These are phyloP conservation scores for Protea cynaroides DNA, from an alignment of 164 flowering plant species.

Conservation along the genomic window DNA sequence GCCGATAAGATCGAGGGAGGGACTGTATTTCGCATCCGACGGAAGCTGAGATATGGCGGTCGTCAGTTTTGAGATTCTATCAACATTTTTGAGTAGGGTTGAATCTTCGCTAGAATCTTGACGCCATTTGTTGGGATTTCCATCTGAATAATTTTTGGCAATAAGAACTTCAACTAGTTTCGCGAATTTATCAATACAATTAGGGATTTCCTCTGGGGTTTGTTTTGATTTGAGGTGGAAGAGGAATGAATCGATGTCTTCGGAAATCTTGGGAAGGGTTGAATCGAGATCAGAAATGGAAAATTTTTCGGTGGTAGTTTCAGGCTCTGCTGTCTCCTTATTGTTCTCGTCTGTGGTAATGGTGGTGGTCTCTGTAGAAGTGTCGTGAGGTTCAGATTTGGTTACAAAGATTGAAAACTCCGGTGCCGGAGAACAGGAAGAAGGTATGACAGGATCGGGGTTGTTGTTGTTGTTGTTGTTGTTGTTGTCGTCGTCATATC, in stretches of 20 bases:
- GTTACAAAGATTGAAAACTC: neutral
- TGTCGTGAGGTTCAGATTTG: neutral
- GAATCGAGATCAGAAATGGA: constrained; percentile 5
- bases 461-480: neutral
- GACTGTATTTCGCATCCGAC: constrained; percentile 1
- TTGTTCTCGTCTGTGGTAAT: constrained; percentile 12
- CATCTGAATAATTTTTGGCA: constrained; percentile 20
- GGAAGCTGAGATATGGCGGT: constrained; percentile 11
- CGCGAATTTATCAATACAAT: constrained; percentile 18
- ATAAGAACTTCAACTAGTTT: constrained; percentile 28
- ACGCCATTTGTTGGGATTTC: constrained; percentile 23
- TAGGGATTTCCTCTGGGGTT: constrained; percentile 23
- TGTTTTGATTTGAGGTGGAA: neutral
- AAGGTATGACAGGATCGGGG: no score
- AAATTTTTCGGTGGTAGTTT: neutral
- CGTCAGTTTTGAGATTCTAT: constrained; percentile 20
- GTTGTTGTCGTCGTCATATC: neutral
- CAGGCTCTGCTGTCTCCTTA: neutral
- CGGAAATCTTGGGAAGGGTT: constrained; percentile 6
- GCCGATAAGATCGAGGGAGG: constrained; percentile 27
- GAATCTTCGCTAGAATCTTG: constrained; percentile 14
- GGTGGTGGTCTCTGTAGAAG: neutral
- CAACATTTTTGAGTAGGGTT: constrained; percentile 23
- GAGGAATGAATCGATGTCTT: constrained; percentile 26
- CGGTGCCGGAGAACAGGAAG: neutral